Evolutionary conservation across 2,329 filamentous ascomycete species (phyloP).

Genomic region (Penicillium hesseltinei): DNA sequence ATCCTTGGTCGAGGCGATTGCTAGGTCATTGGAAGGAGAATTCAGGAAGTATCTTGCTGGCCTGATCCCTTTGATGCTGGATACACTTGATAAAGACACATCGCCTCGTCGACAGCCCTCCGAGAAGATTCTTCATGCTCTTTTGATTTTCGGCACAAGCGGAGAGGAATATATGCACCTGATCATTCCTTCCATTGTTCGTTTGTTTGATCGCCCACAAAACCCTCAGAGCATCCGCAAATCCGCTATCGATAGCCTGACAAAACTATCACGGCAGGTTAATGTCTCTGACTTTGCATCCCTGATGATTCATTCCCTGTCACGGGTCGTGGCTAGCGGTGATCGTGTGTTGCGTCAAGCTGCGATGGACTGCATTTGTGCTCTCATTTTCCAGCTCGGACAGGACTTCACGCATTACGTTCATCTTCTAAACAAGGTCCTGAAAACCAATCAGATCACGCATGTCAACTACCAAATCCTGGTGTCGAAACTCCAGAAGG

Average conservation of each 20-base stretch:
- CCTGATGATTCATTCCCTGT: constrained; percentile 91
- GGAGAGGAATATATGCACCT: constrained; percentile 99
- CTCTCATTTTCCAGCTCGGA: constrained; percentile 91
- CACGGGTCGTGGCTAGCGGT: constrained; percentile 71
- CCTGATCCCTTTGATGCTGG: constrained; percentile 88
- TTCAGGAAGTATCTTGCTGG: constrained; percentile 95
- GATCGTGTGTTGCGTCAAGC: constrained; percentile 74
- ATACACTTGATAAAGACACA: constrained; percentile 82
- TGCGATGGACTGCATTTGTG: constrained; percentile 90
- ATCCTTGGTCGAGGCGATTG: constrained; percentile 88
- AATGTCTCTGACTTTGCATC: constrained; percentile 97
- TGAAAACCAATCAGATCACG: constrained; percentile 75
- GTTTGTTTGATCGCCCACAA: constrained; percentile 85
- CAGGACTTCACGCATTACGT: constrained; percentile 95
- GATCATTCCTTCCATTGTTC: constrained; percentile 92
- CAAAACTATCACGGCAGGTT: constrained; percentile 89
- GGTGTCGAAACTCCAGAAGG: constrained; percentile 88
- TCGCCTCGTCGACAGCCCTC: constrained; percentile 75
- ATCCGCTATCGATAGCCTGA: constrained; percentile 89
- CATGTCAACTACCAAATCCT: constrained; percentile 91
- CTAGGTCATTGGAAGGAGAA: constrained; percentile 89
- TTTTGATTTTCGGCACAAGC: constrained; percentile 92
- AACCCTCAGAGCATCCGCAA: constrained; percentile 78
- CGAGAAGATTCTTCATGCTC: constrained; percentile 88
- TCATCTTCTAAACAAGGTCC: constrained; percentile 83